These are phyloP conservation scores for Symmetrospora coprosmae DNA, from an alignment of 768 basidiomycete species.

Conservation along the genomic window DNA sequence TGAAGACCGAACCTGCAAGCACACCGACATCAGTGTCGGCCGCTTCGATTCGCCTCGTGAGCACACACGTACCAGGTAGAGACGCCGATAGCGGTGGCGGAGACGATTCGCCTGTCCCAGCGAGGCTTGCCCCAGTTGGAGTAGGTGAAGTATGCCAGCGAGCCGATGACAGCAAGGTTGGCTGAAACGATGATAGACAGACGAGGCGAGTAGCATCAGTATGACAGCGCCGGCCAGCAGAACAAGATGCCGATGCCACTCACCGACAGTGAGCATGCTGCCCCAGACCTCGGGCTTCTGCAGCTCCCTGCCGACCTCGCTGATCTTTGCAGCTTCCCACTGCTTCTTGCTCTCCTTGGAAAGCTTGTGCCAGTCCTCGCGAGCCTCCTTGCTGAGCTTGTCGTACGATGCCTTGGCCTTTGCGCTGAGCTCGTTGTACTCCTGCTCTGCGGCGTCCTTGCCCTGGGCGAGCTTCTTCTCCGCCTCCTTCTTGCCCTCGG, in stretches of 20 bases:
- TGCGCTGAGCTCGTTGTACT: slow-evolving; percentile 31
- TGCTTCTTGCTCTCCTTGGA: slow-evolving; percentile 9
- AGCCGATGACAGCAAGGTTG: slow-evolving; percentile 37
- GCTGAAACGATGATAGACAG: slow-evolving; percentile 23
- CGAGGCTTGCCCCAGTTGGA: slow-evolving; percentile 37
- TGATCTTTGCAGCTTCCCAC: slow-evolving; percentile 19
- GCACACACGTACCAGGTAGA: neutral
- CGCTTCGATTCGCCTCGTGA: neutral
- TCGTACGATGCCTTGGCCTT: slow-evolving; percentile 14
- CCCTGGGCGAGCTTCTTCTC: slow-evolving; percentile 4
- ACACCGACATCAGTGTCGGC: no score
- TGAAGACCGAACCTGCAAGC: no score
- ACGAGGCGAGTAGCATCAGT: neutral
- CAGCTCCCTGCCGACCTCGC: slow-evolving; percentile 23
- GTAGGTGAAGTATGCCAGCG: slow-evolving; percentile 37
- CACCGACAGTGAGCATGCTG: slow-evolving; percentile 36
- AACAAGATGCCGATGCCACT: neutral
- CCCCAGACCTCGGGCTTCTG: slow-evolving; percentile 36
- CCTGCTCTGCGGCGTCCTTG: slow-evolving; percentile 4
- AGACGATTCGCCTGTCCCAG: slow-evolving; percentile 38
- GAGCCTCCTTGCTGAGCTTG: slow-evolving; percentile 1
- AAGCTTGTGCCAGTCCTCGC: slow-evolving; percentile 13
- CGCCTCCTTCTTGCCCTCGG: slow-evolving; percentile 34
- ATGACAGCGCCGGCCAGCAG: neutral
- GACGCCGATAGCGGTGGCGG: slow-evolving; percentile 36